phyloP scores from a whole-genome alignment of 2,329 filamentous ascomycete species.

The Phialocephala subalpina region DNA sequence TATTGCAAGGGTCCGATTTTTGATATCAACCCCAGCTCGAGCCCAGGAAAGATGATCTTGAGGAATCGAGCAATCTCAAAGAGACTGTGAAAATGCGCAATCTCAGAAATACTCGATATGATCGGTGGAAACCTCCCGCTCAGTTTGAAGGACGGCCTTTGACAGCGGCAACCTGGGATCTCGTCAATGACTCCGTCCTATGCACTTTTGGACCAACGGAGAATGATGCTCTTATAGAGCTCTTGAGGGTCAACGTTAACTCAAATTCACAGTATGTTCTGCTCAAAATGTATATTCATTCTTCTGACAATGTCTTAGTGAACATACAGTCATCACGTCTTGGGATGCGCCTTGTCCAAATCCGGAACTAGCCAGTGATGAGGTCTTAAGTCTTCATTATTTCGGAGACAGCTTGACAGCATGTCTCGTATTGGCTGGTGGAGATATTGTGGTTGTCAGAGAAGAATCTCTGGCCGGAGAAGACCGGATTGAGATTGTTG shows the following conservation, averaged over 20 bases:
- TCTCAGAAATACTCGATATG: slow-evolving; percentile 78
- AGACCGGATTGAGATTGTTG: slow-evolving; percentile 92
- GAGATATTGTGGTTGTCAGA: slow-evolving; percentile 87
- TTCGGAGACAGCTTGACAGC: slow-evolving; percentile 81
- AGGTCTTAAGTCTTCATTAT: slow-evolving; percentile 81
- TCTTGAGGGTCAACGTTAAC: slow-evolving; percentile 63
- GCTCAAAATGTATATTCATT: slow-evolving; percentile 51
- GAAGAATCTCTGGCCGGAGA: slow-evolving; percentile 72
- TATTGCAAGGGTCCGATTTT: slow-evolving; percentile 24
- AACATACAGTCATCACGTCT: slow-evolving; percentile 66
- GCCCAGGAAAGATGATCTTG: slow-evolving; percentile 20
- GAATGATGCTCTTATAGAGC: slow-evolving; percentile 74
- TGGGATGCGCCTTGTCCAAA: slow-evolving; percentile 89
- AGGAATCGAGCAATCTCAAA: slow-evolving; percentile 1
- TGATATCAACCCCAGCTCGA: slow-evolving; percentile 23
- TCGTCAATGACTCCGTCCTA: slow-evolving; percentile 77
- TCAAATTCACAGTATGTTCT: slow-evolving; percentile 43
- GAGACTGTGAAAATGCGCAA: slow-evolving; percentile 75
- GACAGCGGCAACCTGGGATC: slow-evolving; percentile 87
- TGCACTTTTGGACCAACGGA: slow-evolving; percentile 84
- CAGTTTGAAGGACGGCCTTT: slow-evolving; percentile 60
- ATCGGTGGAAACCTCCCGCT: slow-evolving; percentile 66
- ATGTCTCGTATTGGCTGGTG: slow-evolving; percentile 86
- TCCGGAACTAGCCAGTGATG: slow-evolving; percentile 78
- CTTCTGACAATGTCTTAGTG: slow-evolving; percentile 40